Conservation (phyloP, 345 rosid species). For the Rhodomyrtus tomentosa region DNA sequence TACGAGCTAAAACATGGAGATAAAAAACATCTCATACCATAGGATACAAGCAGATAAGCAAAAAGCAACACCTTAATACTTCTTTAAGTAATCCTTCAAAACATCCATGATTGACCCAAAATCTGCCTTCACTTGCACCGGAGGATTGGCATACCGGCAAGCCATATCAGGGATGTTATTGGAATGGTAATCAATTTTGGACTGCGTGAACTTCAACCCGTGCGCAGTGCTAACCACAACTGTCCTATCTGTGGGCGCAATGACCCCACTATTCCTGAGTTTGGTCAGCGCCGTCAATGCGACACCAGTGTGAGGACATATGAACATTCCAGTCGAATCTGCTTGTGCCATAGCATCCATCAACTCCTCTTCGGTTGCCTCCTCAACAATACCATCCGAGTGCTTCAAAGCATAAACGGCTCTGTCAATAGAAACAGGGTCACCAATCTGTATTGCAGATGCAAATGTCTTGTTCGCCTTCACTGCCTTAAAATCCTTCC, state of each 20-base stretch:
- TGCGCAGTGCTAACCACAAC: constrained; percentile 95
- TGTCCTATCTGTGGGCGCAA: constrained; percentile 48
- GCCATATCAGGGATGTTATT: constrained; percentile 66
- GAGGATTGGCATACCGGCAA: constrained; percentile 68
- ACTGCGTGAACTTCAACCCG: constrained; percentile 79
- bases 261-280: constrained; percentile 71
- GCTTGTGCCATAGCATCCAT: constrained; percentile 96
- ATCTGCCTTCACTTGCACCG: constrained; percentile 69
- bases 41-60: not conserved
- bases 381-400: constrained; percentile 76
- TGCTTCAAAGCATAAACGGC: constrained; percentile 72
- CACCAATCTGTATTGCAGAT: constrained; percentile 91
- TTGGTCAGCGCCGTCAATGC: constrained; percentile 72
- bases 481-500: constrained; percentile 66
- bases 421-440: constrained; percentile 86
- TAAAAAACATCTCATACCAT: not conserved
- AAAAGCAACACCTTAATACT: constrained; percentile 1
- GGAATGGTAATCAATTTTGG: constrained; percentile 81
- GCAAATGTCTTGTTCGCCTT: constrained; percentile 72
- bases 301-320: constrained; percentile 91
- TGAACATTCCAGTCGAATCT: constrained; percentile 92
- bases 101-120: constrained; percentile 85
- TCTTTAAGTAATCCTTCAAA: constrained; percentile 43
- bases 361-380: constrained; percentile 81
- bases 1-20: not conserved